These are phyloP conservation scores for Pyricularia grisea DNA, from an alignment of 2,329 filamentous ascomycete genomes.

Conservation along the genomic window DNA sequence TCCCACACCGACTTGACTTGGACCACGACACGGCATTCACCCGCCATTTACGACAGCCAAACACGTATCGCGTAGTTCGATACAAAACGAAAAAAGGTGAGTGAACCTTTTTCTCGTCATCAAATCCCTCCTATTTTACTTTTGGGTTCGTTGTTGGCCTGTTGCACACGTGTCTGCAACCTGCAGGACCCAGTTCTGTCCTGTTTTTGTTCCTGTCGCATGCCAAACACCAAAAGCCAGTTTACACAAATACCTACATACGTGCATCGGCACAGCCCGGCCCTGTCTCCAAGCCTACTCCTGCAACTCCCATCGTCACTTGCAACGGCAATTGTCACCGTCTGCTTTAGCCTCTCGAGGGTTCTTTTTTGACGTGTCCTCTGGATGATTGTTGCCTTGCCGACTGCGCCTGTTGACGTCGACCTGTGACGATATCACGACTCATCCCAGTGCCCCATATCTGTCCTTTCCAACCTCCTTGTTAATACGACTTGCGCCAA, in stretches of 20 bases:
- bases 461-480: constrained; percentile 1
- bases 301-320: background rate
- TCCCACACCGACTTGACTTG: constrained; percentile 6
- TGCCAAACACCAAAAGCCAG: constrained; percentile 1
- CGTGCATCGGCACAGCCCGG: background rate
- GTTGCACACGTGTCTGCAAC: background rate
- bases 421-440: background rate
- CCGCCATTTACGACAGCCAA: constrained; percentile 3
- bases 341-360: background rate
- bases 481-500: background rate
- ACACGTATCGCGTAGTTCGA: constrained; percentile 2
- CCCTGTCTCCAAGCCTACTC: background rate
- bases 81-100: constrained; percentile 3
- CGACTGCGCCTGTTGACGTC: background rate
- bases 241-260: background rate
- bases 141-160: background rate
- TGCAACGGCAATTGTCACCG: background rate
- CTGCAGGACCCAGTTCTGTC: background rate
- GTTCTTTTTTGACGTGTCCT: background rate
- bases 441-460: constrained; percentile 2
- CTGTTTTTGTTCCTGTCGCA: constrained; percentile 2
- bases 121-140: background rate
- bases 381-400: background rate
- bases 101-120: constrained; percentile 1
- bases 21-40: background rate